Evolutionary conservation across 257 asterid species (phyloP), one percentile per base, ranked within the genome.

Genomic region (Rehmannia glutinosa): DNA sequence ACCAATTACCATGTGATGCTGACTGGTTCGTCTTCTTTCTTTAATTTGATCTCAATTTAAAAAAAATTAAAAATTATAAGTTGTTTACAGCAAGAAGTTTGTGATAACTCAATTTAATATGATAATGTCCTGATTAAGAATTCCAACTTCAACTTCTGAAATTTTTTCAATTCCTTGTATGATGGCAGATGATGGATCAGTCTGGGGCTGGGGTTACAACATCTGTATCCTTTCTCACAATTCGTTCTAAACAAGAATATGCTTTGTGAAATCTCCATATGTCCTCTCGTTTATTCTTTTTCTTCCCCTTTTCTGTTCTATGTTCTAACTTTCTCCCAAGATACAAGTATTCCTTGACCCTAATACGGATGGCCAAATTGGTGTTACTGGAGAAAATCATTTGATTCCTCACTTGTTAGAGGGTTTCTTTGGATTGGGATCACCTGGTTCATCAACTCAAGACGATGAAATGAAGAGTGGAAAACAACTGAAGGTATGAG

Each of bases 191-290:
- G 96, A 90, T 82, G 98, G 98, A 80, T 83, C 92, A 23, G 72
- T 92, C 23, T 90, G 96, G 96, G 95, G 90, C 43, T 90, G 98
- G 98, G 97, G 98, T 64, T 84, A 87, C 68, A 91, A 87, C 68
- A 55, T 66, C 30, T 92, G 97, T 92, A 92, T 92, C 97, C 98
- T 87, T 78, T 47, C 30, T 60, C 47, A 49, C 66, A 42, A 23
- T 56, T 19, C 2, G 43, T 52, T 70, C 61, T 47, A 21, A 17
- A 49, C 13, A 24, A n/a, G n/a, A n/a, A n/a, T n/a, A n/a, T 38
- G 21, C 12, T 64, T 45, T 12, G 30, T n/a, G 17, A n/a, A 52
- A 52, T 65, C 28, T 32, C 33, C 43, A 21, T n/a, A n/a, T n/a
- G n/a, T n/a, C 6, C 9, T 51, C 49, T 61, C 10, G 70, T 9